These are phyloP conservation scores for Pleurozium schreberi DNA, from an alignment of 225 moss, liverwort and hornwort species.

Conservation along the genomic window DNA sequence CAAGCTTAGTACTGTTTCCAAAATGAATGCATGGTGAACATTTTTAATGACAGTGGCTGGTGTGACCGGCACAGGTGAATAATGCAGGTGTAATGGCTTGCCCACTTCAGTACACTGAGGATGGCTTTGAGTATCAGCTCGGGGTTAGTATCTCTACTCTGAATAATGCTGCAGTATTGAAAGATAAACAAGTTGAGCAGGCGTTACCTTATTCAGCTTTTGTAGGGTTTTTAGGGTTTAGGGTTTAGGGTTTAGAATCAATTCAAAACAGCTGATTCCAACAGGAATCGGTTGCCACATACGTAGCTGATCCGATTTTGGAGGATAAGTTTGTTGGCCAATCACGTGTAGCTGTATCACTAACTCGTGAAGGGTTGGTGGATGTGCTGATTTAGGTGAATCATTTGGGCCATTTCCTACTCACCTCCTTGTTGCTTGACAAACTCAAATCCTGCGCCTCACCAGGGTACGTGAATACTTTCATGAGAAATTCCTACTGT, in stretches of 20 bases:
- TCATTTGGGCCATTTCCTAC: constrained; percentile 86
- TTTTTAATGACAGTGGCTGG: not conserved
- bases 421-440: constrained; percentile 64
- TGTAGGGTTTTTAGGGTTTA: too few relatives aligned
- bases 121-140: constrained; percentile 74
- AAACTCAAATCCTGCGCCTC: constrained; percentile 50
- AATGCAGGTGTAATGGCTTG: constrained; percentile 96
- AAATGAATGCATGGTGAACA: not conserved
- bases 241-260: not conserved
- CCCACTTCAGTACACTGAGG: constrained; percentile 62
- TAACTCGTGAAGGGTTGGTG: not conserved
- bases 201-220: not conserved
- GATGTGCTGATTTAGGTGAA: constrained; percentile 47
- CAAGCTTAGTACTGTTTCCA: not conserved
- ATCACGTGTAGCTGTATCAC: not conserved
- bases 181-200: not conserved
- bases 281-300: not conserved
- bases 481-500: not conserved
- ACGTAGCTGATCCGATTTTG: not conserved
- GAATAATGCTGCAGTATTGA: not conserved
- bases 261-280: not conserved
- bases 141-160: constrained; percentile 29
- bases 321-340: not conserved
- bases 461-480: constrained; percentile 17
- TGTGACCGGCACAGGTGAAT: constrained; percentile 41